A percentile compares a stretch with the other conserved stretches of the same genome.
Evolutionary conservation across 1,139 yeast species (phyloP).

Genomic region (Torulaspora globosa): DNA sequence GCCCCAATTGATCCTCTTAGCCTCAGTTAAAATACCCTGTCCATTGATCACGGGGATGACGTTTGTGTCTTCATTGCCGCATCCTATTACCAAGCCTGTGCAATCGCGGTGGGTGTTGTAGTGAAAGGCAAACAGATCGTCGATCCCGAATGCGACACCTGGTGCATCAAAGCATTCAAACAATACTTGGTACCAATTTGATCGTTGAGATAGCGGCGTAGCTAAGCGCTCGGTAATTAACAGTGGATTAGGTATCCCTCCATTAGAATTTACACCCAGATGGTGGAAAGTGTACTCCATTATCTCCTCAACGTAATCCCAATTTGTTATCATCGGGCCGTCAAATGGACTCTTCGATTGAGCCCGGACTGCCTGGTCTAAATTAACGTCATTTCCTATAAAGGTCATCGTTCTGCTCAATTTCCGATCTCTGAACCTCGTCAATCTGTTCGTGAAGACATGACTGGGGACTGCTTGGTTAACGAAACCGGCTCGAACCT

Average conservation of each 20-base stretch:
- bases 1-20: conserved; percentile 90
- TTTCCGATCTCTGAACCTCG: conserved; percentile 77
- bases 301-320: conserved; percentile 85
- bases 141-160: conserved; percentile 74
- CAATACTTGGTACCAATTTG: conserved; percentile 68
- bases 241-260: conserved; percentile 66
- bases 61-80: conserved; percentile 81
- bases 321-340: conserved; percentile 79
- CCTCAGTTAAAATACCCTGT: conserved; percentile 57
- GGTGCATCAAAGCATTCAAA: conserved; percentile 78
- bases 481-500: conserved; percentile 70
- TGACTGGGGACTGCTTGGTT: conserved; percentile 52
- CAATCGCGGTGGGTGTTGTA: conserved; percentile 44
- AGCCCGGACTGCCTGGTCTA: conserved; percentile 66
- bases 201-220: conserved; percentile 64
- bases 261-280: conserved; percentile 55
- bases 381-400: conserved; percentile 75
- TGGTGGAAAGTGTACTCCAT: conserved; percentile 82
- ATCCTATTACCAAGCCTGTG: conserved; percentile 69
- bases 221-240: conserved; percentile 78
- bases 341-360: conserved; percentile 80
- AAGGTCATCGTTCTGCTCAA: conserved; percentile 59
- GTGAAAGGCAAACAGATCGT: conserved; percentile 70
- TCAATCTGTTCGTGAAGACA: conserved; percentile 62
- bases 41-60: conserved; percentile 76